Evolutionary conservation across 2,329 filamentous ascomycete genomes (phyloP).

Genomic region (Annulohypoxylon truncatum): DNA sequence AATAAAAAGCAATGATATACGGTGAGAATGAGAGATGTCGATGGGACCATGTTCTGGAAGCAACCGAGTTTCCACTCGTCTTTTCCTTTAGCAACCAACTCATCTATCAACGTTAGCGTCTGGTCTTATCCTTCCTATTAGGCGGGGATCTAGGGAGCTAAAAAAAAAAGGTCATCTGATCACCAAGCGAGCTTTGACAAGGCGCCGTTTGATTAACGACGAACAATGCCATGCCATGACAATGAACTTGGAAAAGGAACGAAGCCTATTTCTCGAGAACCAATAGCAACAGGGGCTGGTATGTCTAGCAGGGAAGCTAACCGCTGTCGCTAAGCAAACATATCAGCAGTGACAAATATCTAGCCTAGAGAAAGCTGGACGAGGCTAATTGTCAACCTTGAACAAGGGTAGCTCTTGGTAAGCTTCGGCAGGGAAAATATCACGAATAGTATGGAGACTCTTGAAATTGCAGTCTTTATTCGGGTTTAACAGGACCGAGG

Average conservation of each 20-base stretch:
- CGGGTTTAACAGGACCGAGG: neutral
- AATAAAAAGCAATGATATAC: neutral
- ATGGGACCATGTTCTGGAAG: neutral
- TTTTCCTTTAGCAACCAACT: neutral
- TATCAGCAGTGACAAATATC: neutral
- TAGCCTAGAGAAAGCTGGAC: constrained; percentile 7
- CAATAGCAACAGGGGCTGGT: neutral
- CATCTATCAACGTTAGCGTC: neutral
- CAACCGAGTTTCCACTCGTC: neutral
- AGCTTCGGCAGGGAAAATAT: constrained; percentile 12
- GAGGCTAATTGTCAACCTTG: neutral
- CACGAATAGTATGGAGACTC: constrained; percentile 3
- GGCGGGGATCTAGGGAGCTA: neutral
- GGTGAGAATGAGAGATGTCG: neutral
- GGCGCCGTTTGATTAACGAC: neutral
- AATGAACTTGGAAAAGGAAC: neutral
- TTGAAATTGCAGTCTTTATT: neutral
- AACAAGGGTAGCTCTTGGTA: constrained; percentile 5
- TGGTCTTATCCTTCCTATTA: neutral
- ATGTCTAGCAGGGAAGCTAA: neutral
- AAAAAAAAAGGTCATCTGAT: neutral
- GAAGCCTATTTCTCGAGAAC: neutral
- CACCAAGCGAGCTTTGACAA: neutral
- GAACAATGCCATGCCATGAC: neutral
- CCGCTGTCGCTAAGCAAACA: constrained; percentile 1